Evolutionary conservation across 768 basidiomycete genomes (phyloP), one percentile per base, ranked within the genome.

Genomic region (Lactarius trivialis): DNA sequence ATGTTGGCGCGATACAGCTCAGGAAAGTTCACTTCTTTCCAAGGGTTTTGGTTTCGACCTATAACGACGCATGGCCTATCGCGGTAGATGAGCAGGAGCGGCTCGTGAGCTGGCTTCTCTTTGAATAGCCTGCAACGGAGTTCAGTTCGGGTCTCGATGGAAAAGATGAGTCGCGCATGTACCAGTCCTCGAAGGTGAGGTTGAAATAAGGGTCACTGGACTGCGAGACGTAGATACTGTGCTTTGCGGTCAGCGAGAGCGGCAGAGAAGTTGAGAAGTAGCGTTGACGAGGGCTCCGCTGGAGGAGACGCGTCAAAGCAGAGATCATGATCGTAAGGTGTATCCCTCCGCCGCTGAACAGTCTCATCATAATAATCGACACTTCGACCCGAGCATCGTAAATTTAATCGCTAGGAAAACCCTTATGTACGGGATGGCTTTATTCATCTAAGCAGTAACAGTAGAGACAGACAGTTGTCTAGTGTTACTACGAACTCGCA

Each of bases 41-140:
- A 98, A 17, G 95, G 96, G 68, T 97, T 98, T 77, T 99, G 97
- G 72, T 98, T 95, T 56, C 96, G 79, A 0, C 96, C 96, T 58
- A 98, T 91, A 58, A 99, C 81, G 19, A 98, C 92, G 69, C 93
- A 94, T 3, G 93, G 92, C 0, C 75, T 72, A 71, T 98, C 90
- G 33, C 92, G 84, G 72, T 98, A 99, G 58, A 99, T 74, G 51
- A 97, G 80, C 21, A 99, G 79, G 45, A 95, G 77, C 1, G 93
- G 91, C 39, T 80, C 75, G 4, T 84, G 75, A 6, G 79, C 78
- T 3, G 82, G 76, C 51, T 88, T 84, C 68, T 91, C 83, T 68
- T 91, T 84, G 71, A 97, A 93, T n/a, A 90, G 74, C 85, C 88
- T 89, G 63, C 4, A 69, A 48, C 72, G 71, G 11, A 71, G 70